These are phyloP conservation scores for Syncephalastrum racemosum DNA, from an alignment of 371 early-diverging fungal genomes.

Conservation along the genomic window DNA sequence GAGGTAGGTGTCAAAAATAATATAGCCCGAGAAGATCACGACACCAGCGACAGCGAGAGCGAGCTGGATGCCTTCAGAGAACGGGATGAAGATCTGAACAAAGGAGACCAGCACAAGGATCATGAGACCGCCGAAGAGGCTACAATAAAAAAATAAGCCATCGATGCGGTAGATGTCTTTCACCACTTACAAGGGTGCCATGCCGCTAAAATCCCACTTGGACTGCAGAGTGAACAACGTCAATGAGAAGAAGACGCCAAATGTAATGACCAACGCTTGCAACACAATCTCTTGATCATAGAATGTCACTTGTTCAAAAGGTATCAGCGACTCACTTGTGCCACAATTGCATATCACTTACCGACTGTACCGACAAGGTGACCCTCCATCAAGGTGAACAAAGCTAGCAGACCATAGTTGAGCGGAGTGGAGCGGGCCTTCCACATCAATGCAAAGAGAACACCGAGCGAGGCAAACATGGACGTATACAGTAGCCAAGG, in stretches of 20 bases:
- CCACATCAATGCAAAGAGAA: conserved; percentile 59
- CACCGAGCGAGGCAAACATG: conserved; percentile 43
- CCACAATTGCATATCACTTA: conserved; percentile 20
- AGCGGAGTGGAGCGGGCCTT: conserved; percentile 65
- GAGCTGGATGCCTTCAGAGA: conserved; percentile 57
- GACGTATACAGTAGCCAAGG: conserved; percentile 45
- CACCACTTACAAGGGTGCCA: conserved; percentile 57
- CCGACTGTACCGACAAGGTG: conserved; percentile 66
- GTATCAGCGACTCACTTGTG: conserved; percentile 16
- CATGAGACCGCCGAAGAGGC: conserved; percentile 61
- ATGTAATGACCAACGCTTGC: conserved; percentile 74
- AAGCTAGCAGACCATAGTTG: conserved; percentile 60
- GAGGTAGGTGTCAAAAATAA: conserved; percentile 71
- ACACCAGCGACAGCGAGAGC: conserved; percentile 64
- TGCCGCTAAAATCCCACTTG: conserved; percentile 69
- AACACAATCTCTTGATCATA: conserved; percentile 61
- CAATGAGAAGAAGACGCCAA: conserved; percentile 70
- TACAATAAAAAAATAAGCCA: conserved; percentile 16
- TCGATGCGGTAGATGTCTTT: not conserved
- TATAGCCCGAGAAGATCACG: conserved; percentile 72
- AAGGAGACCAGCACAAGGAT: conserved; percentile 61
- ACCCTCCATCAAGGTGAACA: conserved; percentile 72
- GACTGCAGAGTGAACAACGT: conserved; percentile 79
- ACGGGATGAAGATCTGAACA: conserved; percentile 76
- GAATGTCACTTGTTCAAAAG: conserved; percentile 44